phyloP scores from a whole-genome alignment of 1,139 yeast species.

The Hyphopichia buzzinii region DNA sequence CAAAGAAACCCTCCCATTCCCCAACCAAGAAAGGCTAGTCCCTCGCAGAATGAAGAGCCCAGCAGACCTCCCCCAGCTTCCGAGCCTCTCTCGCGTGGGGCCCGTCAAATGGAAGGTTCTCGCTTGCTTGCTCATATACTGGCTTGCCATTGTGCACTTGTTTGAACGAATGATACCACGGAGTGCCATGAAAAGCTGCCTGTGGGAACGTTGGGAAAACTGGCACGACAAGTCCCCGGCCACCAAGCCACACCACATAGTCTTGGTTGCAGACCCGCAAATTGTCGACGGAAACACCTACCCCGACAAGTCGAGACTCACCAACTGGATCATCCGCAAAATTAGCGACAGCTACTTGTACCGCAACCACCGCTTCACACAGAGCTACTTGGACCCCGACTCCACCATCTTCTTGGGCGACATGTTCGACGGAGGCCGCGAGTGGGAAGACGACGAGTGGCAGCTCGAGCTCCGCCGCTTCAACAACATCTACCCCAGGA shows the following conservation, averaged over 20 bases:
- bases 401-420: constrained; percentile 83
- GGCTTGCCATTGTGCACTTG: constrained; percentile 54
- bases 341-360: constrained; percentile 75
- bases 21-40: background rate
- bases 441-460: constrained; percentile 70
- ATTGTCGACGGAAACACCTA: constrained; percentile 78
- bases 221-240: constrained; percentile 35
- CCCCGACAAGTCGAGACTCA: constrained; percentile 49
- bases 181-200: constrained; percentile 48
- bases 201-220: constrained; percentile 64
- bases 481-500: constrained; percentile 54
- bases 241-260: constrained; percentile 55
- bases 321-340: constrained; percentile 46
- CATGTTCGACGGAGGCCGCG: constrained; percentile 91
- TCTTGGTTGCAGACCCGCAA: constrained; percentile 89
- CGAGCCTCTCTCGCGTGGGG: background rate
- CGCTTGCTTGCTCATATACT: constrained; percentile 25
- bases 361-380: constrained; percentile 41
- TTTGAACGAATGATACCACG: constrained; percentile 61
- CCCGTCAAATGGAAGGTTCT: constrained; percentile 7
- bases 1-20: constrained; percentile 9
- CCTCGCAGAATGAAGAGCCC: background rate
- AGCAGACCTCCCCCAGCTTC: background rate
- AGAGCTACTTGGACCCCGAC: constrained; percentile 60
- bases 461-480: constrained; percentile 69